Evolutionary conservation across 305 asterid species (phyloP), one percentile per base, ranked within the genome.

Genomic region (Fraxinus sp.): DNA sequence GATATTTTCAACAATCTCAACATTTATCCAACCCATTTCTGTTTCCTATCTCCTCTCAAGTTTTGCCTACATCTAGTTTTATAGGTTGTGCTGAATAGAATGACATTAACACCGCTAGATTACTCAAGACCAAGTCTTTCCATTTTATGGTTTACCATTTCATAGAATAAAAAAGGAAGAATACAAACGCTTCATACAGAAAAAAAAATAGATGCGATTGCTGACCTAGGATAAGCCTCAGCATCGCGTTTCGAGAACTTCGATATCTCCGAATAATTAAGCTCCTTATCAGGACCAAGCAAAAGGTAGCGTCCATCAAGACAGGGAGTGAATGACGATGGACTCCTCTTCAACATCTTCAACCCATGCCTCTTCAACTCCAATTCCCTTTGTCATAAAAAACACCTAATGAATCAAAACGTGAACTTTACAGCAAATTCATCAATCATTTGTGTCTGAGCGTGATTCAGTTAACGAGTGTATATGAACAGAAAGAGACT

Each of bases 311-410:
- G 97, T 30, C 99, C 97, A 73, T 94, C 99, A 26, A 85, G 71
- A 83, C 97, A 93, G 16, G 99, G 99, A 76, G 98, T 95, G 83
- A 95, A 95, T 52, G 99, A 95, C 64, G 99, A 91, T 5, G 99
- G 97, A 83, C 28, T 92, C 87, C 98, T 90, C 89, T 88, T 94
- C 90, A 94, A 80, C 85, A 95, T 70, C 88, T 90, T 95, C 94
- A 95, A 82, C 13, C 99, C 99, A 85, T 93, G 97, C 86, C 90
- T 91, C 88, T 77, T 88, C 80, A 95, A 79, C 80, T 95, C 99
- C 92, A 95, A 77, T 77, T 95, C 99, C 87, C 99, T 95, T 57
- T 57, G 10, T 81, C 39, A 72, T 68, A 70, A 72, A 35, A 28
- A 64, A 55, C 26, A 41, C 37, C 37, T 26, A 78, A 57, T 70